Base-by-base conservation (phyloP, 495 filamentous ascomycete genomes). In the Neurospora sp. region DNA sequence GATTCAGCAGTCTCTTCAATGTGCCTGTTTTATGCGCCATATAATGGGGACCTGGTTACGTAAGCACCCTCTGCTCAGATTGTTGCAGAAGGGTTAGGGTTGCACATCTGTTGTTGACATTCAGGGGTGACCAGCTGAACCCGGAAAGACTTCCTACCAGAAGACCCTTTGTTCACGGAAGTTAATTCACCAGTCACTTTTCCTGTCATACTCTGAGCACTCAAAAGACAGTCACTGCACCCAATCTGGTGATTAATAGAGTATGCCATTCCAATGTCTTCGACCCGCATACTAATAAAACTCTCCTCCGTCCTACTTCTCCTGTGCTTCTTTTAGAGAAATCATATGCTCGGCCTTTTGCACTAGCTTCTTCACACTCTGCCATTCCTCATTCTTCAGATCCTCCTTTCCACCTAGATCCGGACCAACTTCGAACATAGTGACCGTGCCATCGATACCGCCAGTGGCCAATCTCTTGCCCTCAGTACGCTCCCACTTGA, bases 401-500 rank as follows among this genome's bases (percentile, higher is more conserved):
- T 87, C 87, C 75, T 97, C 94, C 73, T 89, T 87, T 8, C 94
- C 94, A 37, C 92, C 90, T 22, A 97, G 81, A 70, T 94, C 94
- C 68, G 87, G 87, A 17, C 93, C 96, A 20, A 98, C 94, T 82
- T 99, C 96, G 80, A 98, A 98, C 20, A 99, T 89, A 0, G 91
- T 97, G 17, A 97, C 87, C 3, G 91, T 89, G 2, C 96, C 94
- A 78, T 97, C 94, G 69, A 98, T 87, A 0, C 96, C 96, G 37
- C 96, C 96, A 20, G 93, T 93, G 2, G 93, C 96, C 40, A 98
- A 80, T 70, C 91, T 85, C 82, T 91, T 91, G 37, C 96, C 96
- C 81, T 97, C 94, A 70, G 88, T 89, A 75, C 88, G 86, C 82
- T 99, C 96, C 96, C 96, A 99, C 31, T 92, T 93, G 48, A 97